Percentiles rank a stretch among this genome's conserved stretches.
phyloP scores from a whole-genome alignment of 495 filamentous ascomycete species.

The Podospora pseudocomata region DNA sequence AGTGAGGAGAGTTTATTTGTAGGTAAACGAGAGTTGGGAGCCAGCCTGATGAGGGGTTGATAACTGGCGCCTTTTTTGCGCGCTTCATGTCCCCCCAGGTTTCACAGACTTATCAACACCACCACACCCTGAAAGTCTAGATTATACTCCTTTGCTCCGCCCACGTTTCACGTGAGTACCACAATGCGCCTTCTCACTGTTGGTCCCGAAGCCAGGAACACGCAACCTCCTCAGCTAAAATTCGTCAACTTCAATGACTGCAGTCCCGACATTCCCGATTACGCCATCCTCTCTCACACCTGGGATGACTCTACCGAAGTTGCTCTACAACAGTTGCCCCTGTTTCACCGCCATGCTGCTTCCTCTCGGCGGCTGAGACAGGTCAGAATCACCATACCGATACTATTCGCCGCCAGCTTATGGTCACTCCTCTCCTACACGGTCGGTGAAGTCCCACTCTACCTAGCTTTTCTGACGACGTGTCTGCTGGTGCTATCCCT shows the following conservation, averaged over 20 bases:
- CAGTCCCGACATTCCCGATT: background rate
- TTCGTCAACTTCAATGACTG: too few species aligned
- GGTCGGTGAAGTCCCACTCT: background rate
- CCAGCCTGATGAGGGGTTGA: background rate
- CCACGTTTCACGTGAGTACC: too few species aligned
- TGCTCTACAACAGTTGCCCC: constrained; percentile 3
- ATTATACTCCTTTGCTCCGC: too few species aligned
- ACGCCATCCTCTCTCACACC: constrained; percentile 23
- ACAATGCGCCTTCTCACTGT: too few species aligned
- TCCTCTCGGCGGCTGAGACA: background rate
- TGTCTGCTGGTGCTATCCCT: background rate
- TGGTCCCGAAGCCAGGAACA: too few species aligned
- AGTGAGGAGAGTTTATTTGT: background rate
- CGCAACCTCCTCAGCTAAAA: too few species aligned
- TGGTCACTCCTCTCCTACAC: background rate
- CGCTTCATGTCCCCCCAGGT: background rate
- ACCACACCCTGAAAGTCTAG: too few species aligned
- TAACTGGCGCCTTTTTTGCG: background rate
- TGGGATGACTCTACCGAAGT: constrained; percentile 22
- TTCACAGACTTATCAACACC: background rate
- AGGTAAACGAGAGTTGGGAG: background rate
- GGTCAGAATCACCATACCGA: background rate
- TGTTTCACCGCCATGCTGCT: background rate
- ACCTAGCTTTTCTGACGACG: background rate
- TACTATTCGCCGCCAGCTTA: background rate